phyloP scores from a whole-genome alignment of 1,139 yeast genomes.

The Scheffersomyces titani region DNA sequence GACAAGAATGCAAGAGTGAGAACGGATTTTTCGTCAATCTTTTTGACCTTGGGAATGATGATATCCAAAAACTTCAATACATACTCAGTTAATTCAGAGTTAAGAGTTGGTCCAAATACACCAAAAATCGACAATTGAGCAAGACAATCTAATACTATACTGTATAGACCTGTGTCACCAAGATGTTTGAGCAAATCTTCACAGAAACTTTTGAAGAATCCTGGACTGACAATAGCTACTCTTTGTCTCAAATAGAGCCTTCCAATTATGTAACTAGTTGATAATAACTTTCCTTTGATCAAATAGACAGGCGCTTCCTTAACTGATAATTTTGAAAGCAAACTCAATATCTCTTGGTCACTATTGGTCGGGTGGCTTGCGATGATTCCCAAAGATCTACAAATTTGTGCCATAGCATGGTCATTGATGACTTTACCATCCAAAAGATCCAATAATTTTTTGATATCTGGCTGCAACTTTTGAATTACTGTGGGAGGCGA shows the following conservation, averaged over 20 bases:
- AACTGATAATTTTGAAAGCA: slow-evolving; percentile 11
- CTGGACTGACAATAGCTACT: slow-evolving; percentile 16
- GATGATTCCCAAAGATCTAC: slow-evolving; percentile 57
- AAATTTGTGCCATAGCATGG: slow-evolving; percentile 38
- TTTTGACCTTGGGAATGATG: slow-evolving; percentile 48
- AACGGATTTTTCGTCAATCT: slow-evolving; percentile 62
- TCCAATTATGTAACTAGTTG: slow-evolving; percentile 53
- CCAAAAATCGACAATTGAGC: slow-evolving; percentile 66
- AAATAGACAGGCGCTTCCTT: slow-evolving; percentile 15
- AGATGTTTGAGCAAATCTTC: slow-evolving; percentile 17
- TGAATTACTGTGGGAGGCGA: slow-evolving; percentile 32
- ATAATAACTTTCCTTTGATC: slow-evolving; percentile 29
- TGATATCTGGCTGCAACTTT: slow-evolving; percentile 17
- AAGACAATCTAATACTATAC: slow-evolving; percentile 45
- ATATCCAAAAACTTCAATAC: slow-evolving; percentile 27
- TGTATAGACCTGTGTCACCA: slow-evolving; percentile 21
- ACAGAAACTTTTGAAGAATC: slow-evolving; percentile 16
- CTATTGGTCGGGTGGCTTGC: slow-evolving; percentile 43
- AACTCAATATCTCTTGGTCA: slow-evolving; percentile 8
- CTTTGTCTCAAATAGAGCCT: slow-evolving; percentile 48
- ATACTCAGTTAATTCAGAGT: slow-evolving; percentile 10
- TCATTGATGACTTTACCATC: slow-evolving; percentile 26
- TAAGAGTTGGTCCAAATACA: slow-evolving; percentile 34
- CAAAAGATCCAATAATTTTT: slow-evolving; percentile 24
- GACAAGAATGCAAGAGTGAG: slow-evolving; percentile 58